Evolutionary conservation across 2,329 filamentous ascomycete genomes (phyloP), one percentile per base, ranked within the genome.

Genomic region (Leptographium lundbergii): DNA sequence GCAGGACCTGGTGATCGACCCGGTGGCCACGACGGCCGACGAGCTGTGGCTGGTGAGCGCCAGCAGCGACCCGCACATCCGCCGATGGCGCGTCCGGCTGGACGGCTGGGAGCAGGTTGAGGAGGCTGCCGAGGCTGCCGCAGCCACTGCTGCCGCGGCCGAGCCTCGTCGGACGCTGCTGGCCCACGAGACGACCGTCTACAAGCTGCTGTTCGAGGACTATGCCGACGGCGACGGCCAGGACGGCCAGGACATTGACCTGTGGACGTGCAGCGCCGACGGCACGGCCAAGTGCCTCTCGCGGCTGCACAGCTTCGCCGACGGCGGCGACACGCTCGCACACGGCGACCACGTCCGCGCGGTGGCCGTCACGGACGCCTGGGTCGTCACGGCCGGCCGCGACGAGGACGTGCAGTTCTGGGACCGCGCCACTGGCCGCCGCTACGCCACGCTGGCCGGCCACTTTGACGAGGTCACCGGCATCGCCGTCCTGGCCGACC

Each of bases 401-500:
- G 90, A 96, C 67, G 94, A 99, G 72, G 84, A 96, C 66, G 79
- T 99, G 60, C 88, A 95, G 66, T 81, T 97, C 10, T 99, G 92
- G 92, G 87, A 96, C 69, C 74, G 80, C 54, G 69, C 83, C 61
- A 86, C 83, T 10, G 89, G 89, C 9, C 84, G 86, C 69, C 75
- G 95, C 36, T 81, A 87, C 67, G 88, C 88, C 69, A 80, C 81
- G 9, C 85, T 92, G 61, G 80, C 82, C 45, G 94, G 94, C 0
- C 94, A 99, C 73, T 97, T 84, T 68, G 91, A 99, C 68, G 94
- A 97, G 71, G 86, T 99, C 17, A 96, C 90, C 1, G 89, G 86
- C 42, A 72, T 97, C 51, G 76, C 87, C 1, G 69, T 95, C 56
- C 69, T 91, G 32, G 75, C 74, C 24, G 75, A 76, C 61, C 72